phyloP scores from a whole-genome alignment of 768 basidiomycete species.

The Phylloporus sp. region DNA sequence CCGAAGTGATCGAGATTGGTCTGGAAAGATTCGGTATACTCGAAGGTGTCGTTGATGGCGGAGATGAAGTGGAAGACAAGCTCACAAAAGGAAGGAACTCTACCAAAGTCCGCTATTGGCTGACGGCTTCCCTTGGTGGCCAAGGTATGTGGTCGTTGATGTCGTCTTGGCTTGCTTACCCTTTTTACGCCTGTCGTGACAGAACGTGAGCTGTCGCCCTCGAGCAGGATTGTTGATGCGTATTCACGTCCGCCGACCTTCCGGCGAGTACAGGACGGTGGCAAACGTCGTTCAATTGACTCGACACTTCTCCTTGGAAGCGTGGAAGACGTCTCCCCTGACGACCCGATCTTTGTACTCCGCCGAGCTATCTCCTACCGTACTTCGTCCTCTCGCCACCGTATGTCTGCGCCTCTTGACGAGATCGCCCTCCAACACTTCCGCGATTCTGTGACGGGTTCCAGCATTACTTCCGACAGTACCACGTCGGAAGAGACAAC shows the following conservation, averaged over 20 bases:
- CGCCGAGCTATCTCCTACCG: slow-evolving; percentile 79
- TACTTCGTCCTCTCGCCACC: slow-evolving; percentile 62
- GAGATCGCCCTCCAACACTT: slow-evolving; percentile 75
- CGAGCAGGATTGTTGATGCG: slow-evolving; percentile 82
- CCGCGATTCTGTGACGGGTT: slow-evolving; percentile 57
- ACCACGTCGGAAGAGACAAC: slow-evolving; percentile 28
- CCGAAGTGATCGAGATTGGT: slow-evolving; percentile 91
- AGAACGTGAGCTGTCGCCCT: slow-evolving; percentile 80
- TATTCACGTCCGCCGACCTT: slow-evolving; percentile 72
- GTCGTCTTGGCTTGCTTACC: slow-evolving; percentile 5
- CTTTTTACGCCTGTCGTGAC: slow-evolving; percentile 10
- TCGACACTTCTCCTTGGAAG: slow-evolving; percentile 67
- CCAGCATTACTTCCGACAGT: slow-evolving; percentile 54
- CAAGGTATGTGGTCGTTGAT: slow-evolving; percentile 46
- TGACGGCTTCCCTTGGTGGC: slow-evolving; percentile 55
- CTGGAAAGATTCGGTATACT: slow-evolving; percentile 91
- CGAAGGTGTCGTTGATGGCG: slow-evolving; percentile 98
- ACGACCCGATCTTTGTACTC: slow-evolving; percentile 88
- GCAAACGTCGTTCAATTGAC: slow-evolving; percentile 86
- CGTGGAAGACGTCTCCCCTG: slow-evolving; percentile 67
- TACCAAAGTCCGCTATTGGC: slow-evolving; percentile 76
- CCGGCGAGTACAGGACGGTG: slow-evolving; percentile 50
- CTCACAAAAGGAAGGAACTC: slow-evolving; percentile 74
- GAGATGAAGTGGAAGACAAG: slow-evolving; percentile 97
- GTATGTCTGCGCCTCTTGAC: slow-evolving; percentile 75